A percentile compares a stretch with the other conserved stretches of the same genome.
Conservation (phyloP, 78 protist species). For the Chrysochromulina tobinii region DNA sequence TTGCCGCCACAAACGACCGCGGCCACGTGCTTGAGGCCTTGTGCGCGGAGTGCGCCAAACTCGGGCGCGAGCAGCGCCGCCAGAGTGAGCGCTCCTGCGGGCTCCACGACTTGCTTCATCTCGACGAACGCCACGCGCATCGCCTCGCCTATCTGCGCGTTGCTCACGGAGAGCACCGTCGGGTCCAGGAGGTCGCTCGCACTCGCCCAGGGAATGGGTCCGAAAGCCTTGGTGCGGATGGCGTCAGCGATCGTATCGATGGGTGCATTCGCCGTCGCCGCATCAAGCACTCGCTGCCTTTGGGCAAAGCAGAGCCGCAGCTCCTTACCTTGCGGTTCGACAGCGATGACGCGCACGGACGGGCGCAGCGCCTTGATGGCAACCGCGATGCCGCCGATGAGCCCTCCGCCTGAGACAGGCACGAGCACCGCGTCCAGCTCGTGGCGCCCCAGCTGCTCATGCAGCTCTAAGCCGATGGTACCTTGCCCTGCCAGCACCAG, state of each 20-base stretch:
- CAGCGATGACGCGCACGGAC: constrained; percentile 70
- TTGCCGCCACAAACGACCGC: constrained; percentile 68
- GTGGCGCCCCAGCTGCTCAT: constrained; percentile 36
- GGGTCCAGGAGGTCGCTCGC: not conserved
- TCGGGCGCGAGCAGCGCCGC: constrained; percentile 63
- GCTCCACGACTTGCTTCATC: constrained; percentile 75
- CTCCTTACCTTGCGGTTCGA: constrained; percentile 69
- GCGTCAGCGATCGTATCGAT: constrained; percentile 81
- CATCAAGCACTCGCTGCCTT: constrained; percentile 50
- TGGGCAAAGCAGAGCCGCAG: constrained; percentile 30
- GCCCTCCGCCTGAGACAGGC: constrained; percentile 87
- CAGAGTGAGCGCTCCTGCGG: constrained; percentile 70
- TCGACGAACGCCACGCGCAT: constrained; percentile 73
- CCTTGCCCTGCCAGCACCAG: constrained; percentile 84
- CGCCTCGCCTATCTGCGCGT: constrained; percentile 59
- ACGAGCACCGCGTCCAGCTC: constrained; percentile 71
- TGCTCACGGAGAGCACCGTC: constrained; percentile 56
- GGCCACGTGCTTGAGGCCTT: constrained; percentile 23
- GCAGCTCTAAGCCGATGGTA: constrained; percentile 72
- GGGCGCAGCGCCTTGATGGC: constrained; percentile 54
- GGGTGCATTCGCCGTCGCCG: not conserved
- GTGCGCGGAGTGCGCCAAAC: not conserved
- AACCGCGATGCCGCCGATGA: constrained; percentile 52
- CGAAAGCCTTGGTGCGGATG: constrained; percentile 59
- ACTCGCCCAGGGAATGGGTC: constrained; percentile 46